A percentile compares a stretch with the other conserved stretches of the same genome.
Evolutionary conservation across 176 grass and related monocot species (phyloP).

Genomic region (Carex myosuroides): DNA sequence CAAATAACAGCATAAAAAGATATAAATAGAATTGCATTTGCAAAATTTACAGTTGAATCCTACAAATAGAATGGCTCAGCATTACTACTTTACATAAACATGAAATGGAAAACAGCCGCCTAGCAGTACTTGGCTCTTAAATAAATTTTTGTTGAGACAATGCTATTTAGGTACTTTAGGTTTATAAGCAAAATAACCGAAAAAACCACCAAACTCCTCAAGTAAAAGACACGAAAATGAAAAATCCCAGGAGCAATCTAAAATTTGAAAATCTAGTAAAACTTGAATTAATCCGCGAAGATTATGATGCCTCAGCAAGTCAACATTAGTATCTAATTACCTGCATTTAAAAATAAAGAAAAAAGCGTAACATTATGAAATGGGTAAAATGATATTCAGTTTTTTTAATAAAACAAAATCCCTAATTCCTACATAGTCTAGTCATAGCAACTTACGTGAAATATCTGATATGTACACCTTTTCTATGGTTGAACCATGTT

Average conservation of each 20-base stretch:
- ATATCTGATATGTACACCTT: background rate
- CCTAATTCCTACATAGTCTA: background rate
- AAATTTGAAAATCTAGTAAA: background rate
- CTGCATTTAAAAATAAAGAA: background rate
- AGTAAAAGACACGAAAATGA: background rate
- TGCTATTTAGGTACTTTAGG: background rate
- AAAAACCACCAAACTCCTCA: background rate
- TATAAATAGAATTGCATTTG: background rate
- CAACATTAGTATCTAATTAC: background rate
- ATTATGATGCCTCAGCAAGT: background rate
- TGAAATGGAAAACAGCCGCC: background rate
- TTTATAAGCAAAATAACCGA: background rate
- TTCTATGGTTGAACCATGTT: background rate
- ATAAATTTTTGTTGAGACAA: background rate
- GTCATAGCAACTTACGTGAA: background rate
- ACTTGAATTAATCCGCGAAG: background rate
- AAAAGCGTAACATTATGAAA: background rate
- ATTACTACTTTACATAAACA: background rate
- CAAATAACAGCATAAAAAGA: background rate
- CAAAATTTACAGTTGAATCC: constrained; percentile 1
- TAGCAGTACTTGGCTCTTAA: background rate
- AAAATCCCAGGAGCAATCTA: constrained; percentile 1
- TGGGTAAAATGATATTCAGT: background rate
- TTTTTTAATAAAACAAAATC: background rate
- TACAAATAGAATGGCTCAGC: background rate